Base-by-base conservation (phyloP, 2,329 filamentous ascomycete genomes). In the Curvularia lunata region DNA sequence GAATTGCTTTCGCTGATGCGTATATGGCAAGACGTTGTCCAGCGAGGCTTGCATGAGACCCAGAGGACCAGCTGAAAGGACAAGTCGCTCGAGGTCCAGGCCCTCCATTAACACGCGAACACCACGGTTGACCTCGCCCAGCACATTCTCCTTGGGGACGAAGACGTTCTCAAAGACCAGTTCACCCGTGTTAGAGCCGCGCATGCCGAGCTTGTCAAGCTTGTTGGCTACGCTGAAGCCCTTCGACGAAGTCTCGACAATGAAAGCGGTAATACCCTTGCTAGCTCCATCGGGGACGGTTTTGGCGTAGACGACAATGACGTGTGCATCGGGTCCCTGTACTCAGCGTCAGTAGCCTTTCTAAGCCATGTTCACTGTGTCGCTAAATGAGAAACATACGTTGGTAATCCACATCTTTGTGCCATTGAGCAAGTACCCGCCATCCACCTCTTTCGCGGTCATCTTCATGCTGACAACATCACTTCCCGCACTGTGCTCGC, bases 351-450 rank as follows among this genome's bases (percentile, higher is more conserved):
- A 57, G 43, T 6, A 13, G 16, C 19, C 2, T 28, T 7, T n/a
- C n/a, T 12, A 8, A 9, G 6, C 6, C 34, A 37, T 37, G 1
- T 5, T 18, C 16, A n/a, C 6, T n/a, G 16, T 18, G 34, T 37
- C 25, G 18, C 28, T 5, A 13, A 12, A 3, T 28, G 38, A 16
- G 4, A 9, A n/a, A 68, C 77, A 42, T 66, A 85, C 91, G 78
- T 99, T 99, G 61, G 94, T 99, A 75, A 99, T 99, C 94, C 94
- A 99, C 94, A 98, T 97, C 84, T 99, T 97, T 59, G 89, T 91
- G 30, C 93, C 94, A 71, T 93, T 92, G 54, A 99, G 81, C 19
- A 93, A 62, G 76, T 90, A 97, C 27, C 94, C 94, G 34, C 92
- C 93, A 69, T 95, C 90, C 10, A 91, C 90, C 63, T 86, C 83